A percentile compares a stretch with the other conserved stretches of the same genome.
Evolutionary conservation across 495 filamentous ascomycete genomes (phyloP).

Genomic region (Aspergillus sparsus): DNA sequence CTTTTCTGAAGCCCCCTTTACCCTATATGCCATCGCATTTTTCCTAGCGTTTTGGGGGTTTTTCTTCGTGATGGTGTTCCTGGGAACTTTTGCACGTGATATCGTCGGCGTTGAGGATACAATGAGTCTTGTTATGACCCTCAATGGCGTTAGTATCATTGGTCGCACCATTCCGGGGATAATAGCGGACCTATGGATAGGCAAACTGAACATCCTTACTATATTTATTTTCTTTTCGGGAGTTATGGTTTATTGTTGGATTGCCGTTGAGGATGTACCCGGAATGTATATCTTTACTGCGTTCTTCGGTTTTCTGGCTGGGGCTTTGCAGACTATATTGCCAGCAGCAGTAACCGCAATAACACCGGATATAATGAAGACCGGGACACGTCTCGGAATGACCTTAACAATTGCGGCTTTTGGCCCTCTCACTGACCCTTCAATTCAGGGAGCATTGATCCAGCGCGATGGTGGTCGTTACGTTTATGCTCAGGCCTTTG

Average conservation of each 20-base stretch:
- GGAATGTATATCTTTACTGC: constrained; percentile 59
- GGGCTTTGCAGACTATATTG: constrained; percentile 62
- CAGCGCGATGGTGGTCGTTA: constrained; percentile 34
- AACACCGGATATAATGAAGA: constrained; percentile 57
- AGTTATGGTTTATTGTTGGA: constrained; percentile 58
- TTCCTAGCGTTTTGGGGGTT: constrained; percentile 57
- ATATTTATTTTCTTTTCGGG: constrained; percentile 44
- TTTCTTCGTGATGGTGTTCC: constrained; percentile 71
- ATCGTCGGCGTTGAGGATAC: constrained; percentile 47
- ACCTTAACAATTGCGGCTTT: constrained; percentile 64
- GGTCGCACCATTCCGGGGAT: constrained; percentile 60
- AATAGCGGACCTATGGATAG: constrained; percentile 56
- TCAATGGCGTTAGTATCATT: constrained; percentile 62
- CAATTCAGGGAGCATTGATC: constrained; percentile 54
- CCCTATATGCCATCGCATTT: constrained; percentile 60
- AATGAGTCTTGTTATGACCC: constrained; percentile 61
- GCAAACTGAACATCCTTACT: constrained; percentile 55
- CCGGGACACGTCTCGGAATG: constrained; percentile 72
- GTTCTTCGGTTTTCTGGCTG: constrained; percentile 56
- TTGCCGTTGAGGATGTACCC: constrained; percentile 44
- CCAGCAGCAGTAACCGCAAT: constrained; percentile 56
- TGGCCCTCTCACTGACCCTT: background rate
- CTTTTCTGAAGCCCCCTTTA: constrained; percentile 60
- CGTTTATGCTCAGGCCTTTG: too few species aligned
- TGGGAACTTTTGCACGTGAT: constrained; percentile 54